These are phyloP conservation scores for Lizonia empirigonia DNA, from an alignment of 2,329 filamentous ascomycete genomes.

Conservation along the genomic window DNA sequence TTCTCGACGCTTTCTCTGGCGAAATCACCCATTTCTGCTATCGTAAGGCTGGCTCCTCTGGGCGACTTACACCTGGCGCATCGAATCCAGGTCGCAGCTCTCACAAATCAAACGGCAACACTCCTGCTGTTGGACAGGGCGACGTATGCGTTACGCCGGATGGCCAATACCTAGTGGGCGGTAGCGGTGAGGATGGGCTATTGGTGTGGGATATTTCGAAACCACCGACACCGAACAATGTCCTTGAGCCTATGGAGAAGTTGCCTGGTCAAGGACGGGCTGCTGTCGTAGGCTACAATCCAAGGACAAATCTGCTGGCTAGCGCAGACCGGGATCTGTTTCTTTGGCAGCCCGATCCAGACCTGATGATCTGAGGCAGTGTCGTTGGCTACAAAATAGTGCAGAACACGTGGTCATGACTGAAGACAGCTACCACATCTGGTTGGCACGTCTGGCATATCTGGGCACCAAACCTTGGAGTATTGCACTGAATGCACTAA, in stretches of 20 bases:
- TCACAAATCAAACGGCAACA: slow-evolving; percentile 44
- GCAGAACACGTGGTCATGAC: not conserved
- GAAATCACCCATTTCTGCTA: slow-evolving; percentile 73
- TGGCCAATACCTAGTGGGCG: slow-evolving; percentile 84
- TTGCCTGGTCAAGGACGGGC: slow-evolving; percentile 67
- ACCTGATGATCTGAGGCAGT: slow-evolving; percentile 43
- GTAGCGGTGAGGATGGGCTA: slow-evolving; percentile 72
- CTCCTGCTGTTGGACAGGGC: slow-evolving; percentile 58
- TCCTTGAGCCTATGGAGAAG: slow-evolving; percentile 67
- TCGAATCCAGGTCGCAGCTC: slow-evolving; percentile 59
- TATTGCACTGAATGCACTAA: not conserved
- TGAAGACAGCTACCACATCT: not conserved
- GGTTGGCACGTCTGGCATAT: too few relatives aligned
- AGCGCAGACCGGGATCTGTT: slow-evolving; percentile 81
- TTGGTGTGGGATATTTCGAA: slow-evolving; percentile 81
- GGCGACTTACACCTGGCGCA: slow-evolving; percentile 52
- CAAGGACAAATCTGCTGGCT: slow-evolving; percentile 87
- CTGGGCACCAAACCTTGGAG: not conserved
- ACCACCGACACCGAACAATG: slow-evolving; percentile 58
- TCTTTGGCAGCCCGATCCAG: slow-evolving; percentile 56
- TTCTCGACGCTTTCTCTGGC: slow-evolving; percentile 92
- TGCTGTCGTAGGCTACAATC: slow-evolving; percentile 84
- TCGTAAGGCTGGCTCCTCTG: slow-evolving; percentile 52
- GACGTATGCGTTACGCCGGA: slow-evolving; percentile 91
- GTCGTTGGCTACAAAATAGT: not conserved